Percentiles rank a stretch among this genome's conserved stretches.
Conservation (phyloP, 2,329 filamentous ascomycete genomes). For the Penicillium brasilianum region DNA sequence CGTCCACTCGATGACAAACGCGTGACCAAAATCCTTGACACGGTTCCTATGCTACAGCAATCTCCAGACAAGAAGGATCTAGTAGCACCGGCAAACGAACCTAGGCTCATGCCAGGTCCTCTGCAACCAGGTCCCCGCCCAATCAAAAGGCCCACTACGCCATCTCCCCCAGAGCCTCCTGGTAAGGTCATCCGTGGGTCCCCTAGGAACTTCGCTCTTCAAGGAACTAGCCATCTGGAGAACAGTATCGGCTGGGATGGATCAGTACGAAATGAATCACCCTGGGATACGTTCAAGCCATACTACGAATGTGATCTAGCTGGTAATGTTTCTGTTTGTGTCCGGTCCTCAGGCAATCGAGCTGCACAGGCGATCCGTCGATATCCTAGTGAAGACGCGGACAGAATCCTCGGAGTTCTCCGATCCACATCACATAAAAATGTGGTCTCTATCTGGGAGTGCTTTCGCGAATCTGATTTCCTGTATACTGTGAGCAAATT, state of each 20-base stretch:
- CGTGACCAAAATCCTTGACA: background rate
- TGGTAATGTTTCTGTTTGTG: conserved; percentile 19
- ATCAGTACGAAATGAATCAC: conserved; percentile 25
- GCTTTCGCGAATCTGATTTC: background rate
- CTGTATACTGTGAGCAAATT: background rate
- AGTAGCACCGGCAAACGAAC: background rate
- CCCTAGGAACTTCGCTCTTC: background rate
- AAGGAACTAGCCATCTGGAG: background rate
- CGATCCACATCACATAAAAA: background rate
- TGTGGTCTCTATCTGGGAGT: background rate
- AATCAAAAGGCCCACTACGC: background rate
- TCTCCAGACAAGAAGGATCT: background rate
- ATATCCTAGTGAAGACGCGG: background rate
- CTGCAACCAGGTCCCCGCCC: background rate
- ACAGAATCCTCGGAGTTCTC: background rate
- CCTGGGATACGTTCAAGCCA: conserved; percentile 30
- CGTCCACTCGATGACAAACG: background rate
- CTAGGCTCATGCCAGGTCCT: background rate
- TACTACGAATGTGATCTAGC: conserved; percentile 30
- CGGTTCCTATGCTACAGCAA: background rate
- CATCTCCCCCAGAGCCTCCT: background rate
- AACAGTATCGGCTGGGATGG: conserved; percentile 10
- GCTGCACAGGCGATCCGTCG: background rate
- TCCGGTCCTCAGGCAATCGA: conserved; percentile 13
- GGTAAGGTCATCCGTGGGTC: background rate